Percentiles rank a stretch among this genome's conserved stretches.
Evolutionary conservation across 768 basidiomycete genomes (phyloP).

Genomic region (Exsudoporus frostii): DNA sequence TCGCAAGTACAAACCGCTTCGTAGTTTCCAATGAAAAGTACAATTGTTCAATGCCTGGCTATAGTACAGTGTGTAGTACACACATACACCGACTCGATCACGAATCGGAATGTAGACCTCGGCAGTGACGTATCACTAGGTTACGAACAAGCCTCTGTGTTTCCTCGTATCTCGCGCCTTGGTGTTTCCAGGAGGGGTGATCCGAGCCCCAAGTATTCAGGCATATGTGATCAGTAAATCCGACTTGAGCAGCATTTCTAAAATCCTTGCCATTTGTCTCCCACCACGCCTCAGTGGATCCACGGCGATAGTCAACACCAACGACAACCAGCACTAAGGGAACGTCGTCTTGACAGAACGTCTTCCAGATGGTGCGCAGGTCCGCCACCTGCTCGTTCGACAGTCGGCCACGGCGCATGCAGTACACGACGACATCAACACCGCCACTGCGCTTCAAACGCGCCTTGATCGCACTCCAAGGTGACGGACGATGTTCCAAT

Average conservation of each 20-base stretch:
- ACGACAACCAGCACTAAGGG: conserved; percentile 20
- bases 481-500: conserved; percentile 15
- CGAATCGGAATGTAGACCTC: neutral
- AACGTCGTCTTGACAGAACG: conserved; percentile 7
- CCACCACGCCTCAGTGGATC: conserved; percentile 22
- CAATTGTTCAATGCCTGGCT: neutral
- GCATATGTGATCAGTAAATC: conserved; percentile 19
- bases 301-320: conserved; percentile 13
- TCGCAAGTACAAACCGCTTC: neutral
- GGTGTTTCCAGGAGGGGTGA: conserved; percentile 21
- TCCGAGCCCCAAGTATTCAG: conserved; percentile 10
- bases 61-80: conserved; percentile 3
- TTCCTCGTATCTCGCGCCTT: conserved; percentile 17
- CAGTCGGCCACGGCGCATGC: conserved; percentile 36
- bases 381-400: conserved; percentile 29
- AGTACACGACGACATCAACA: conserved; percentile 33
- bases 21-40: neutral
- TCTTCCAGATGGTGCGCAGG: conserved; percentile 29
- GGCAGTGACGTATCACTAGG: conserved; percentile 14
- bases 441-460: conserved; percentile 13
- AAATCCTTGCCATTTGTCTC: conserved; percentile 13
- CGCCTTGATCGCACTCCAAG: conserved; percentile 11
- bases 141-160: conserved; percentile 11
- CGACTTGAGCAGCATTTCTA: neutral
- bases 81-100: conserved; percentile 1